These are phyloP conservation scores for Beverwykella pulmonaria DNA, from an alignment of 495 filamentous ascomycete species.

Conservation along the genomic window DNA sequence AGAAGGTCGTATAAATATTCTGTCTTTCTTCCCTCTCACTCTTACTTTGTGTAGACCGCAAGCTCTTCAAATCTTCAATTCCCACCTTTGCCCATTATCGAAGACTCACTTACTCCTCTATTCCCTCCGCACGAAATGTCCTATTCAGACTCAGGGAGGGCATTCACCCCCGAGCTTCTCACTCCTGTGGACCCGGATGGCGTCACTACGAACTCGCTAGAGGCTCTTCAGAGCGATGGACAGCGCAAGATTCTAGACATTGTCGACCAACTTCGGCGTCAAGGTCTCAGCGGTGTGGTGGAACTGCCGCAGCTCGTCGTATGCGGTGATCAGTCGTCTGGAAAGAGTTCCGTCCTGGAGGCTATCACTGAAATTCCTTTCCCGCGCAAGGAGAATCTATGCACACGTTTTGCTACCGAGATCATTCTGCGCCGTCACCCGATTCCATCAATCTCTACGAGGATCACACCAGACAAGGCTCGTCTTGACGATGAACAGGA, in stretches of 20 bases:
- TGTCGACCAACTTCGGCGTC: conserved; percentile 59
- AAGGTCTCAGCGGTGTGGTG: conserved; percentile 59
- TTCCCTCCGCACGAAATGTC: too few relatives aligned
- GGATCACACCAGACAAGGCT: conserved; percentile 43
- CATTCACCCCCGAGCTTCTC: not conserved
- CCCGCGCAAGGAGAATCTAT: conserved; percentile 63
- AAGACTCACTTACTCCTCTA: too few relatives aligned
- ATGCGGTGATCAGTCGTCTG: conserved; percentile 71
- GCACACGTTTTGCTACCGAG: conserved; percentile 72
- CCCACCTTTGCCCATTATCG: too few relatives aligned
- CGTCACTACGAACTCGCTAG: conserved; percentile 35
- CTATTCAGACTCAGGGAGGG: not conserved
- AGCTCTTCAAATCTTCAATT: too few relatives aligned
- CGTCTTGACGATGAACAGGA: conserved; percentile 37
- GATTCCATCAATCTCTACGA: conserved; percentile 31
- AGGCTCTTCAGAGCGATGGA: conserved; percentile 39
- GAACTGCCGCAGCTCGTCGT: conserved; percentile 72
- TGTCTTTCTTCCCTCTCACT: too few relatives aligned
- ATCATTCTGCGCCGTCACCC: conserved; percentile 53
- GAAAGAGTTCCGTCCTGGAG: conserved; percentile 76
- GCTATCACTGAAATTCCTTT: conserved; percentile 72
- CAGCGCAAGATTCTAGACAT: conserved; percentile 54
- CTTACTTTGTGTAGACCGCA: too few relatives aligned
- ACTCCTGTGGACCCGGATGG: conserved; percentile 5
- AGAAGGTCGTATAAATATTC: too few relatives aligned